Conservation (phyloP, 2,329 filamentous ascomycete genomes). For the Fulvia fulva region DNA sequence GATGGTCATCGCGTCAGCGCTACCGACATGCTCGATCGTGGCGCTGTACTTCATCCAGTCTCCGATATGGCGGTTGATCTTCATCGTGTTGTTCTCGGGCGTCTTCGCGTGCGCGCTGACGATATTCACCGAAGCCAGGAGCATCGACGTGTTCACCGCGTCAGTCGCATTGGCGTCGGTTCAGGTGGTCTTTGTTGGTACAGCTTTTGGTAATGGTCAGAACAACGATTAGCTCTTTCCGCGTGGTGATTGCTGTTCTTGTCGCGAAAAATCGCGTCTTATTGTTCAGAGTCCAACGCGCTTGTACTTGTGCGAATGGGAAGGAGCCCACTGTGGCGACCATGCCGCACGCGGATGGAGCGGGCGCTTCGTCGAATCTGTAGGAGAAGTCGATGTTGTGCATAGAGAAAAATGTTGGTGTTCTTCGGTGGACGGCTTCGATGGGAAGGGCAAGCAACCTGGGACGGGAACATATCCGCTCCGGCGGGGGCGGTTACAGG, state of each 20-base stretch:
- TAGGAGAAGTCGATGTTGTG: no score
- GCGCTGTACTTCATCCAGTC: constrained; percentile 24
- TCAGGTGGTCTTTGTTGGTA: constrained; percentile 29
- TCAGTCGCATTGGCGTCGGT: constrained; percentile 24
- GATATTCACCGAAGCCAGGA: constrained; percentile 23
- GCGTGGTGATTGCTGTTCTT: neutral
- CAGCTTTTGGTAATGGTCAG: constrained; percentile 14
- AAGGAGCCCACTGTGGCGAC: no score
- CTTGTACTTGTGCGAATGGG: no score
- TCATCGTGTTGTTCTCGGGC: constrained; percentile 23
- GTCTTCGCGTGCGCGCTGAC: constrained; percentile 22
- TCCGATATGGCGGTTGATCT: constrained; percentile 15
- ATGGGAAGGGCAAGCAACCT: no score
- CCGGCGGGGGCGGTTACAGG: no score
- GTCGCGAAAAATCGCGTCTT: neutral
- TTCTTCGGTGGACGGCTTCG: no score
- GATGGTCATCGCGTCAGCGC: constrained; percentile 21
- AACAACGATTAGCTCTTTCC: neutral
- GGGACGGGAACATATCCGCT: no score
- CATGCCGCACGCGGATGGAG: no score
- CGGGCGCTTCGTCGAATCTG: no score
- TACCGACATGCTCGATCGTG: constrained; percentile 25
- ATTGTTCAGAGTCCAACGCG: no score
- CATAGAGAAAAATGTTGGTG: no score
- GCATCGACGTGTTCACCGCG: constrained; percentile 27